A percentile compares a stretch with the other conserved stretches of the same genome.
These are phyloP conservation scores for Nannizziopsis arthrosporioides DNA, from an alignment of 2,329 filamentous ascomycete species.

Conservation along the genomic window DNA sequence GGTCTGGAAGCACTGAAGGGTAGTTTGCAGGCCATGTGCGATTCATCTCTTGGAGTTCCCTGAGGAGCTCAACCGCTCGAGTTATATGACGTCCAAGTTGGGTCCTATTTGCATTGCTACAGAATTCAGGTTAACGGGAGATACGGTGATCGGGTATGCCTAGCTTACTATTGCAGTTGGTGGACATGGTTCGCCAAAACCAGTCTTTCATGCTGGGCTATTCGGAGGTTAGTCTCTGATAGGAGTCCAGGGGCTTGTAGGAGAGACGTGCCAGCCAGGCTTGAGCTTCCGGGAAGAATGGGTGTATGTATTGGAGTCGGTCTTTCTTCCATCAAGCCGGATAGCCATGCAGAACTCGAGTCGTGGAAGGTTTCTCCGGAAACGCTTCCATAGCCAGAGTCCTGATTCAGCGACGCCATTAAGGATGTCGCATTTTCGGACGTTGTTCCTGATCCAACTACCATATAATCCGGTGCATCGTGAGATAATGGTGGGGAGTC, in stretches of 20 bases:
- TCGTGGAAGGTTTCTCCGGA: conserved; percentile 41
- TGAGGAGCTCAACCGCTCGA: conserved; percentile 70
- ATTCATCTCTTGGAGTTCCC: conserved; percentile 79
- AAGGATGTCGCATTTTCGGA: conserved; percentile 72
- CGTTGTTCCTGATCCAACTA: conserved; percentile 68
- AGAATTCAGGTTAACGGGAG: conserved; percentile 16
- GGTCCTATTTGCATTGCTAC: conserved; percentile 70
- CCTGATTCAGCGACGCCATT: conserved; percentile 68
- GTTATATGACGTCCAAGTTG: conserved; percentile 80
- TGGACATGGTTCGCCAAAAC: conserved; percentile 72
- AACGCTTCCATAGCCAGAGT: conserved; percentile 85
- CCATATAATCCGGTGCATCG: conserved; percentile 62
- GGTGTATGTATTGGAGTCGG: conserved; percentile 47
- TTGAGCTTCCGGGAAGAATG: conserved; percentile 38
- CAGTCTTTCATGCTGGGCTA: conserved; percentile 52
- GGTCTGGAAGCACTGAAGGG: conserved; percentile 47
- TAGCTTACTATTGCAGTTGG: conserved; percentile 66
- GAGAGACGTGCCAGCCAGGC: conserved; percentile 29
- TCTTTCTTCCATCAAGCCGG: conserved; percentile 45
- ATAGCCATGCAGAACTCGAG: conserved; percentile 42
- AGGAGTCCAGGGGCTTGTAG: background rate
- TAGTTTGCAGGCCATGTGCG: conserved; percentile 89
- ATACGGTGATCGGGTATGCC: background rate
- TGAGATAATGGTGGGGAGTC: conserved; percentile 15
- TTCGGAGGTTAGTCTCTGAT: conserved; percentile 5